phyloP scores from a whole-genome alignment of 768 basidiomycete genomes.

The Suillus subaureus region DNA sequence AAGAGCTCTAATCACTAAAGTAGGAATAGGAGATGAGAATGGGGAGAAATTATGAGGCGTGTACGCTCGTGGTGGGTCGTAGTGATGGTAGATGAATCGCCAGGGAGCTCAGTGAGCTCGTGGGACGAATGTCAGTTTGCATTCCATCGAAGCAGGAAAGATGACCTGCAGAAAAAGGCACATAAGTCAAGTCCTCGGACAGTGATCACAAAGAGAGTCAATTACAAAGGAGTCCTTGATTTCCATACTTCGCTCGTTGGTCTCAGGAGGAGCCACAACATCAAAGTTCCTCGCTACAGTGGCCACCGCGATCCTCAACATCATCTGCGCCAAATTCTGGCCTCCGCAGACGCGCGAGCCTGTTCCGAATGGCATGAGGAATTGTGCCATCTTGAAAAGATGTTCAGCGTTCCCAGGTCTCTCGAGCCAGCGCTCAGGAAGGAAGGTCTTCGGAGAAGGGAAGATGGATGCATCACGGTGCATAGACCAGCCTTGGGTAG shows the following conservation, averaged over 20 bases:
- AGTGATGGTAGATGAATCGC: conserved; percentile 13
- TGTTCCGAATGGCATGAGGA: conserved; percentile 81
- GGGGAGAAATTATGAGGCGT: conserved; percentile 29
- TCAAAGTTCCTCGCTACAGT: conserved; percentile 69
- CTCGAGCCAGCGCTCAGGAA: conserved; percentile 78
- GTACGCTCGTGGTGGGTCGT: conserved; percentile 9
- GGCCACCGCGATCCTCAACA: conserved; percentile 62
- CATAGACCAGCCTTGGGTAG: conserved; percentile 86
- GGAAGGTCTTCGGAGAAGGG: conserved; percentile 72
- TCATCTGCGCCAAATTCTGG: conserved; percentile 71
- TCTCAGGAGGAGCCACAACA: conserved; percentile 64
- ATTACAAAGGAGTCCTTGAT: conserved; percentile 78
- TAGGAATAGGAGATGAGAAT: conserved; percentile 12
- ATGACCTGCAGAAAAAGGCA: conserved; percentile 51
- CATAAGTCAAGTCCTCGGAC: conserved; percentile 4
- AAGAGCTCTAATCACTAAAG: conserved; percentile 19
- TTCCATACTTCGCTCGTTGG: conserved; percentile 75
- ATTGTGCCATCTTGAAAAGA: conserved; percentile 60
- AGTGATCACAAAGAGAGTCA: neutral
- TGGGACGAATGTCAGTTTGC: conserved; percentile 68
- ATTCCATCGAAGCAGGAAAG: conserved; percentile 77
- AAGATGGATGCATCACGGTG: conserved; percentile 74
- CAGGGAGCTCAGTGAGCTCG: conserved; percentile 25
- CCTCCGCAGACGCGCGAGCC: conserved; percentile 78
- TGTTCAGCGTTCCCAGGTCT: conserved; percentile 45